Evolutionary conservation across 805 yeast species (phyloP), one percentile per base, ranked within the genome.

Genomic region (Sugiyamaella qingdaonensis): DNA sequence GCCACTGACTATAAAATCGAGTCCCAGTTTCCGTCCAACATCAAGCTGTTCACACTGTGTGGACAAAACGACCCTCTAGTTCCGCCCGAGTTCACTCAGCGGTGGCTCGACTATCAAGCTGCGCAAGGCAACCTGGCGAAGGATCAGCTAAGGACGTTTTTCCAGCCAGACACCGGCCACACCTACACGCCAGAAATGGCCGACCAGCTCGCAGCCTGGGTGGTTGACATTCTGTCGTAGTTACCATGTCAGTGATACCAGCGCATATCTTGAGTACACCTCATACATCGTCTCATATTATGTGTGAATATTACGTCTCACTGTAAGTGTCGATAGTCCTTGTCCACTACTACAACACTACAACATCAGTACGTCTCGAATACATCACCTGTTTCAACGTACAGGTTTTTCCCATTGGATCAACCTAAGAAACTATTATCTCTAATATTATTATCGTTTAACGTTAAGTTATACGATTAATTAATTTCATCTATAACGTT

Each of bases 51-150:
- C 21, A 67, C 71, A 3, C 58, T 67, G 21, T 64, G 65, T 43
- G 76, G 75, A 1, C 68, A 53, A n/a, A 58, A 58, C 19, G 76
- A 72, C 51, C 58, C 61, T 21, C 58, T 70, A 7, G 74, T 72
- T 10, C 74, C 75, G 5, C 63, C 68, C 10, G 48, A 44, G 43
- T 65, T 57, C 54, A 64, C 73, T 9, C 58, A 59, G 44, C 57
- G 53, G 46, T 72, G 73, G 73, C 54, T 62, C 27, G 54, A 50
- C 29, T 50, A 49, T 29, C 58, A 58, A 29, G 21, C 27, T 5
- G 8, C 16, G 32, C 33, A 27, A 11, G 34, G 46, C 13, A 16
- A 10, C 37, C 42, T 48, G 14, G 56, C 56, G 14, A 37, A 43
- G 19, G 43, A 50, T 18, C 57, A 57, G 34, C 64, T 63, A 13